Conservation (phyloP, 2,329 filamentous ascomycete genomes). For the Penicillium sp. region DNA sequence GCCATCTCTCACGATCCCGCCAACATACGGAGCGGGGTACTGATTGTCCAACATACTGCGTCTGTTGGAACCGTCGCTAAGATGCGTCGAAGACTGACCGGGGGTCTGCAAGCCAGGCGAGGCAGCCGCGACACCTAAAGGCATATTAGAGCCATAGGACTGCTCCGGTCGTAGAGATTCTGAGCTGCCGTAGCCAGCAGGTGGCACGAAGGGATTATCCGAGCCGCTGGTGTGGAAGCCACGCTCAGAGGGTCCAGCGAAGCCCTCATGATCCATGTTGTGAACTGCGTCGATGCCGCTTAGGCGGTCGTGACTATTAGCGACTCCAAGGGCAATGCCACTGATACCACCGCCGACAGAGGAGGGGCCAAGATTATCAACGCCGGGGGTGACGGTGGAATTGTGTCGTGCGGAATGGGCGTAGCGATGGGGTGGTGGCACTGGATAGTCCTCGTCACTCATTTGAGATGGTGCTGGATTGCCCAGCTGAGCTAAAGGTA, state of each 20-base stretch:
- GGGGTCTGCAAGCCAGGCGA: conserved; percentile 36
- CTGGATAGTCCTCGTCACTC: conserved; percentile 13
- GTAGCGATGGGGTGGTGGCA: conserved; percentile 21
- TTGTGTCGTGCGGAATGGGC: conserved; percentile 34
- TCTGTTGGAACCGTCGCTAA: conserved; percentile 42
- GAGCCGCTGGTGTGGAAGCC: conserved; percentile 34
- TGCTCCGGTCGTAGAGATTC: conserved; percentile 38
- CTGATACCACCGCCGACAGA: conserved; percentile 65
- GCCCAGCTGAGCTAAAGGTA: neutral
- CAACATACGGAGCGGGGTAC: conserved; percentile 30
- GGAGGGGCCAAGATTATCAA: conserved; percentile 64
- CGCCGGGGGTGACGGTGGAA: conserved; percentile 56
- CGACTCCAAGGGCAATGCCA: conserved; percentile 65
- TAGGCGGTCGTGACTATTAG: conserved; percentile 62
- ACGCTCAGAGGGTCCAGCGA: conserved; percentile 35
- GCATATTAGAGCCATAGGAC: conserved; percentile 38
- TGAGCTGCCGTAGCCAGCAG: conserved; percentile 16
- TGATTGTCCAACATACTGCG: conserved; percentile 49
- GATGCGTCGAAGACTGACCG: conserved; percentile 30
- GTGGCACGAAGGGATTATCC: conserved; percentile 39
- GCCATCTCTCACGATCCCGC: conserved; percentile 54
- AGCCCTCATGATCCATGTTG: conserved; percentile 31
- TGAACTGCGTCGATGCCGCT: conserved; percentile 64
- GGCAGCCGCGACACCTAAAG: conserved; percentile 34
- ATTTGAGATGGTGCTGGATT: neutral